Percentiles rank a stretch among this genome's conserved stretches.
These are phyloP conservation scores for Aspergillus sojae DNA, from an alignment of 2,329 filamentous ascomycete species.

Conservation along the genomic window DNA sequence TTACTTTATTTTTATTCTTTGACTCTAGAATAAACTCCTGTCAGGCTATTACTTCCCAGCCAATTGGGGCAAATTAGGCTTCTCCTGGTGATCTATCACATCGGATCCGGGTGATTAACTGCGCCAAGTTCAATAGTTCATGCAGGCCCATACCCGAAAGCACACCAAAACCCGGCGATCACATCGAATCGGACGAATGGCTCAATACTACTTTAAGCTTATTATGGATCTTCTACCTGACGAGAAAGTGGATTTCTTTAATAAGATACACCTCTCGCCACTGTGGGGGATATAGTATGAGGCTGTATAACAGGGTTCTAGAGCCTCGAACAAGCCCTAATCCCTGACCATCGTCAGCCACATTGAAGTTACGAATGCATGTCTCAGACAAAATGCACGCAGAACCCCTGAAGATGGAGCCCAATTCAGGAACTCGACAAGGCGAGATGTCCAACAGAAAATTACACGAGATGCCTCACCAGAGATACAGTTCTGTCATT, in stretches of 20 bases:
- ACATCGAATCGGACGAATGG: neutral
- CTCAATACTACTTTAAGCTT: neutral
- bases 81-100: conserved; percentile 5
- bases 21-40: neutral
- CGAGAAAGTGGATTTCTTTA: neutral
- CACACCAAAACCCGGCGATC: neutral
- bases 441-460: neutral
- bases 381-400: neutral
- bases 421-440: neutral
- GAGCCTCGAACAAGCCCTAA: neutral
- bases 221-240: neutral
- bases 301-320: neutral
- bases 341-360: conserved; percentile 13
- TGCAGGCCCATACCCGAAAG: conserved; percentile 1
- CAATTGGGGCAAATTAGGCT: neutral
- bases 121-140: conserved; percentile 17
- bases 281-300: neutral
- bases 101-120: conserved; percentile 7
- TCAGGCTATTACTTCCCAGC: neutral
- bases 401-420: neutral
- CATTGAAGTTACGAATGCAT: conserved; percentile 6
- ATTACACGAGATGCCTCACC: neutral
- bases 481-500: neutral
- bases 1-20: neutral
- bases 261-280: neutral